These are phyloP conservation scores for Dothiorella sarmentorum DNA, from an alignment of 2,329 filamentous ascomycete genomes.

Conservation along the genomic window DNA sequence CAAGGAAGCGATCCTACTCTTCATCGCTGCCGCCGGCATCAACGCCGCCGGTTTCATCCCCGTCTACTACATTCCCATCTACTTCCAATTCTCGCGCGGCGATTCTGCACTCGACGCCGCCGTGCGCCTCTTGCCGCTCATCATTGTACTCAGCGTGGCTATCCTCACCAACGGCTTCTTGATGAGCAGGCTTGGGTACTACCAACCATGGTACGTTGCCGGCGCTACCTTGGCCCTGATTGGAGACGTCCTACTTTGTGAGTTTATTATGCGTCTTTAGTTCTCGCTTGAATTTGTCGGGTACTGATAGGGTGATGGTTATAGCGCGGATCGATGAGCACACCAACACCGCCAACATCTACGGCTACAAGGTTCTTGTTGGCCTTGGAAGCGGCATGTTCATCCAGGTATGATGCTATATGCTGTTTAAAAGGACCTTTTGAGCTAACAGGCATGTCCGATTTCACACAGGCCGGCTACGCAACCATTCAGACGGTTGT, in stretches of 20 bases:
- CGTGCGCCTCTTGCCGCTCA: slow-evolving; percentile 27
- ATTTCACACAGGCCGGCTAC: slow-evolving; percentile 17
- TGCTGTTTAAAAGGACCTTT: too few relatives aligned
- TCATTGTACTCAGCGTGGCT: slow-evolving; percentile 22
- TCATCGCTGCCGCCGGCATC: slow-evolving; percentile 36
- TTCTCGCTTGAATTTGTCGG: too few relatives aligned
- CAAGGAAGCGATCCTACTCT: slow-evolving; percentile 34
- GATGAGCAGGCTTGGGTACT: slow-evolving; percentile 24
- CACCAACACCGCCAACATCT: slow-evolving; percentile 22
- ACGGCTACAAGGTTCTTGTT: slow-evolving; percentile 27
- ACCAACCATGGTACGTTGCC: slow-evolving; percentile 26
- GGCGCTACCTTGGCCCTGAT: slow-evolving; percentile 19
- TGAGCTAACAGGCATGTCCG: too few relatives aligned
- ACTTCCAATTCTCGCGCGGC: slow-evolving; percentile 27
- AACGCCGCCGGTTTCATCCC: slow-evolving; percentile 3
- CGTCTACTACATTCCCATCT: slow-evolving; percentile 29
- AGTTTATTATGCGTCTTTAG: neutral
- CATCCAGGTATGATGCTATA: too few relatives aligned
- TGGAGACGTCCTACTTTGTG: slow-evolving; percentile 23
- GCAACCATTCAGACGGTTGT: slow-evolving; percentile 18
- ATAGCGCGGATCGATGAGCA: slow-evolving; percentile 15
- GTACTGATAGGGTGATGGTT: too few relatives aligned
- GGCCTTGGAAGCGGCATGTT: slow-evolving; percentile 24
- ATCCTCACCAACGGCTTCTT: slow-evolving; percentile 24
- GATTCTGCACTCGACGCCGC: slow-evolving; percentile 25